Evolutionary conservation across 441 rosid species (phyloP).

Genomic region (Capsella rubella): DNA sequence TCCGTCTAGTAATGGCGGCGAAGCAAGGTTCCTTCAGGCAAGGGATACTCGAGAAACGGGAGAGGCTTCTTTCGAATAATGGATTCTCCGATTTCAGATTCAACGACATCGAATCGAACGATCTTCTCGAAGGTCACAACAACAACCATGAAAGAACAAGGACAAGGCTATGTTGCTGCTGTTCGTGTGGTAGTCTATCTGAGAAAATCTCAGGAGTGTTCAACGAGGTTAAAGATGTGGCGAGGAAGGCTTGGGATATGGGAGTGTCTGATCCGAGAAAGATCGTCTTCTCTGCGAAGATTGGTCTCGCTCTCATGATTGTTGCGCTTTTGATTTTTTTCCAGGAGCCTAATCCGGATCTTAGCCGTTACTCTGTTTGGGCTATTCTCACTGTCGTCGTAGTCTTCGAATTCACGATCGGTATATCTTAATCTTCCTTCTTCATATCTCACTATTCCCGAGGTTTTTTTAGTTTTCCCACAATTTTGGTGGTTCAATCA

Average conservation of each 20-base stretch:
- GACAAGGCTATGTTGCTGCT: conserved; percentile 33
- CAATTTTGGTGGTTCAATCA: neutral
- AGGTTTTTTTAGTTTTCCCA: neutral
- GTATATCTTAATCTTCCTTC: conserved; percentile 16
- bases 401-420: conserved; percentile 77
- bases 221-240: conserved; percentile 43
- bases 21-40: conserved; percentile 58
- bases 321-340: conserved; percentile 61
- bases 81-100: conserved; percentile 51
- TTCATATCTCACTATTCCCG: neutral
- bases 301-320: conserved; percentile 64
- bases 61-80: conserved; percentile 50
- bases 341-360: conserved; percentile 58
- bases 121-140: conserved; percentile 7
- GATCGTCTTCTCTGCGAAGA: conserved; percentile 71
- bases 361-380: conserved; percentile 69
- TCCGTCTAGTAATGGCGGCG: conserved; percentile 49
- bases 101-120: conserved; percentile 39
- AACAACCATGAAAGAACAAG: neutral
- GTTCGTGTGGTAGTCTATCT: conserved; percentile 40
- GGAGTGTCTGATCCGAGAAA: conserved; percentile 76
- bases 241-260: conserved; percentile 56
- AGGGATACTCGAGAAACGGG: conserved; percentile 51
- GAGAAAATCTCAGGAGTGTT: conserved; percentile 36
- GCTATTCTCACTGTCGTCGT: conserved; percentile 81